Evolutionary conservation across 2,329 filamentous ascomycete genomes (phyloP), one percentile per base, ranked within the genome.

Genomic region (Trichoderma simmonsii): DNA sequence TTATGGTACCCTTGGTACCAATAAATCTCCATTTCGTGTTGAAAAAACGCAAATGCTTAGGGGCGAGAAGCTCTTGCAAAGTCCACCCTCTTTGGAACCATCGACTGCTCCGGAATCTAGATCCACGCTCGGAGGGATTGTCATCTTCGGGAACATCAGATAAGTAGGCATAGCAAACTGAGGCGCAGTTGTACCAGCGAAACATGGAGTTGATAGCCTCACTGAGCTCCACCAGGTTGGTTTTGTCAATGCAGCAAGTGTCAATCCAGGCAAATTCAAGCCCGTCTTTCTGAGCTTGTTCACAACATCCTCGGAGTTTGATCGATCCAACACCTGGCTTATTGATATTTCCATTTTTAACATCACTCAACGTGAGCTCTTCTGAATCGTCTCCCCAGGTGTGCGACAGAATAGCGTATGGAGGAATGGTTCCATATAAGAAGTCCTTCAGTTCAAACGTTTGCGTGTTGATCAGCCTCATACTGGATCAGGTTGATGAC

Each of bases 401-500:
- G 36, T 80, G 79, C 0, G 79, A 80, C 3, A 80, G 75, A 24
- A 80, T 80, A 28, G 77, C 78, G 24, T 80, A 80, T 0, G 73
- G 66, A 0, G 78, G 78, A 6, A 24, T 32, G 7, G 70, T 28
- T 18, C 57, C 51, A 9, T 75, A 73, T 5, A 56, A n/a, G 14
- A 78, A 75, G 5, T 73, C 72, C 34, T 76, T 70, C 4, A 79
- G 70, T 12, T 66, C 51, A 18, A 75, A 12, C 0, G 76, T 75
- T 4, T 67, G 61, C 2, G 73, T 73, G 32, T 78, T 75, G 56
- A 79, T 66, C 6, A 78, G 66, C 24, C 77, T 73, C 77, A 79
- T 78, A 5, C 1, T 34, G 65, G 59, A 34, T 39, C 15, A 39
- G 1, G 36, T 15, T 1, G 7, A 6, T 39, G 15, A 3, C 6